These are phyloP conservation scores for Hypoxylon rubiginosum DNA, from an alignment of 2,329 filamentous ascomycete genomes.

Conservation along the genomic window DNA sequence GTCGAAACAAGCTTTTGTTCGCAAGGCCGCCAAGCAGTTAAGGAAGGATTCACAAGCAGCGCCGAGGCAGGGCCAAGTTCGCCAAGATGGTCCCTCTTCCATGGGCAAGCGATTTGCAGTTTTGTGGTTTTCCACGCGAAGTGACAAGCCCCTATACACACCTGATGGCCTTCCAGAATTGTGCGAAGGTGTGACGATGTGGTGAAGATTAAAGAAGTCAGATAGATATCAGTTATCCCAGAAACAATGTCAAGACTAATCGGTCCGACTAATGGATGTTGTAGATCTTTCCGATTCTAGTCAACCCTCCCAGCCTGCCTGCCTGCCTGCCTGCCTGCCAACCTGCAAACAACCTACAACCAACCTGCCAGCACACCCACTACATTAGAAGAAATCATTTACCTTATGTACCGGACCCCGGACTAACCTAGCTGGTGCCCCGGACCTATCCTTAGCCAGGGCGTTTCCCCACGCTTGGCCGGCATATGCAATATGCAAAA, in stretches of 20 bases:
- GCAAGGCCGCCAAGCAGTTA: constrained; percentile 27
- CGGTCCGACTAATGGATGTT: constrained; percentile 26
- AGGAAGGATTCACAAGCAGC: constrained; percentile 30
- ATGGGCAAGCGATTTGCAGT: constrained; percentile 22
- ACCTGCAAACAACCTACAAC: too few species aligned
- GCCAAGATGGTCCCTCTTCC: constrained; percentile 24
- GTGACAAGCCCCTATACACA: background rate
- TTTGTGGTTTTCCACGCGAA: constrained; percentile 5
- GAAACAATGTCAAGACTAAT: constrained; percentile 9
- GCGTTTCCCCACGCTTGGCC: constrained; percentile 6
- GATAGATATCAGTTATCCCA: constrained; percentile 1
- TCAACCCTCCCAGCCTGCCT: constrained; percentile 1
- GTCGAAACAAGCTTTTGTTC: constrained; percentile 40
- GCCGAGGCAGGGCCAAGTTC: constrained; percentile 27
- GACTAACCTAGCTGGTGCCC: background rate
- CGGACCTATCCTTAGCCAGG: constrained; percentile 1
- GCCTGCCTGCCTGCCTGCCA: background rate
- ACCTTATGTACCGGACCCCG: constrained; percentile 6
- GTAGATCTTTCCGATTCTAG: background rate
- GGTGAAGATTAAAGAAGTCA: constrained; percentile 1
- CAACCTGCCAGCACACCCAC: too few species aligned
- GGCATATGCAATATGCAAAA: constrained; percentile 2
- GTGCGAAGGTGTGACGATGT: background rate
- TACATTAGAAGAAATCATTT: too few species aligned
- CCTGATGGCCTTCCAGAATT: constrained; percentile 17